A percentile compares a stretch with the other conserved stretches of the same genome.
Conservation (phyloP, 495 filamentous ascomycete genomes). For the Mycothermus thermophilus region DNA sequence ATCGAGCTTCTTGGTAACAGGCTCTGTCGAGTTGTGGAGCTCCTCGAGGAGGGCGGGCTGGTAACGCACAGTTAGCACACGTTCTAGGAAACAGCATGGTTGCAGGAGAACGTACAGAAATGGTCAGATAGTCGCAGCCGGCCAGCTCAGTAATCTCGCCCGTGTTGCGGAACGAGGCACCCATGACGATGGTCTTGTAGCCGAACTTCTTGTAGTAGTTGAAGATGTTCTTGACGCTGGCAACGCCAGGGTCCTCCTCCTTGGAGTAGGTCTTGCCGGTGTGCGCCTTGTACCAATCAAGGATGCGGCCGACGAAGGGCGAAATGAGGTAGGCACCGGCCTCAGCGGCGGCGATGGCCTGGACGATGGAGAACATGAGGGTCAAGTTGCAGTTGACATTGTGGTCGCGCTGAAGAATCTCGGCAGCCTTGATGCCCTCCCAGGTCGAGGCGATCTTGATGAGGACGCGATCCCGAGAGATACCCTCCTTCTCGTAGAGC, state of each 20-base stretch:
- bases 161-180: slow-evolving; percentile 87
- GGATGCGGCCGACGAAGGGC: slow-evolving; percentile 97
- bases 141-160: slow-evolving; percentile 97
- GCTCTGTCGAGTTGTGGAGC: slow-evolving; percentile 61
- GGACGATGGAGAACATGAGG: slow-evolving; percentile 92
- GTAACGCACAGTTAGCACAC: background rate
- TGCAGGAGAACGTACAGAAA: slow-evolving; percentile 50
- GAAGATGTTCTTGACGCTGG: slow-evolving; percentile 90
- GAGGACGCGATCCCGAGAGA: slow-evolving; percentile 86
- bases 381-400: slow-evolving; percentile 96
- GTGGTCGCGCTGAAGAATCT: slow-evolving; percentile 85
- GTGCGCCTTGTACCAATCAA: slow-evolving; percentile 97
- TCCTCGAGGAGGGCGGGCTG: slow-evolving; percentile 90
- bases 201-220: slow-evolving; percentile 99
- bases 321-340: slow-evolving; percentile 98
- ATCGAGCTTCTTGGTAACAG: slow-evolving; percentile 89
- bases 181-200: slow-evolving; percentile 99
- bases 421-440: slow-evolving; percentile 97
- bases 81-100: slow-evolving; percentile 11
- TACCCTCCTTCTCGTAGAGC: slow-evolving; percentile 86
- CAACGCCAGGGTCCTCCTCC: slow-evolving; percentile 90
- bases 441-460: slow-evolving; percentile 80
- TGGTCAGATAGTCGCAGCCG: slow-evolving; percentile 97
- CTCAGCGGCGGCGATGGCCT: slow-evolving; percentile 94
- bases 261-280: slow-evolving; percentile 84